These are phyloP conservation scores for Candida takata DNA, from an alignment of 805 yeast species.

Conservation along the genomic window DNA sequence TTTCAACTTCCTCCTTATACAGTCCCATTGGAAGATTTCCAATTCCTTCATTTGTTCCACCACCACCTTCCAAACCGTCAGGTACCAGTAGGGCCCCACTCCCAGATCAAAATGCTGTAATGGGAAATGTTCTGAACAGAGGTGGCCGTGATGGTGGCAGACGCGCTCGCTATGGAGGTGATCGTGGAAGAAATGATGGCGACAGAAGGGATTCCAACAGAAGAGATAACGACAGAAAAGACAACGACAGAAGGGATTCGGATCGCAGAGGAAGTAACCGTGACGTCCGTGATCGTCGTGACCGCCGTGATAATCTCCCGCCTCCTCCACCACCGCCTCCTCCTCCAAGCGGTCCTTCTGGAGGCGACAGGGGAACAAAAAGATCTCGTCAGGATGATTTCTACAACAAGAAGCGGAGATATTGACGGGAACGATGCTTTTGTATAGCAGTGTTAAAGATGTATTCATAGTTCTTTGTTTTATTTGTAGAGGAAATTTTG, in stretches of 20 bases:
- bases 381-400: slow-evolving; percentile 1
- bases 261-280: too few species aligned
- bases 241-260: background rate
- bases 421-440: too few species aligned
- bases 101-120: slow-evolving; percentile 1
- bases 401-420: slow-evolving; percentile 1
- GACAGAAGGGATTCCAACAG: background rate
- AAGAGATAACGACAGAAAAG: background rate
- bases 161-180: background rate
- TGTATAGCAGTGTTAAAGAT: too few species aligned
- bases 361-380: background rate
- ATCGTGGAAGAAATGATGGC: background rate
- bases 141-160: background rate
- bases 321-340: slow-evolving; percentile 15
- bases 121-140: background rate
- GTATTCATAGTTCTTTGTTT: too few species aligned
- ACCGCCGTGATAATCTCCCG: slow-evolving; percentile 1
- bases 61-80: background rate
- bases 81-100: slow-evolving; percentile 3
- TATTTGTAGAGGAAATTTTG: too few species aligned
- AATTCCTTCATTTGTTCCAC: background rate
- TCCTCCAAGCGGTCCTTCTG: background rate
- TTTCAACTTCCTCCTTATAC: background rate
- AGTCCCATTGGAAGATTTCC: background rate
- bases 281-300: background rate